Base-by-base conservation (phyloP, 176 grass and related monocot species). In the Cymbopogon citratus region DNA sequence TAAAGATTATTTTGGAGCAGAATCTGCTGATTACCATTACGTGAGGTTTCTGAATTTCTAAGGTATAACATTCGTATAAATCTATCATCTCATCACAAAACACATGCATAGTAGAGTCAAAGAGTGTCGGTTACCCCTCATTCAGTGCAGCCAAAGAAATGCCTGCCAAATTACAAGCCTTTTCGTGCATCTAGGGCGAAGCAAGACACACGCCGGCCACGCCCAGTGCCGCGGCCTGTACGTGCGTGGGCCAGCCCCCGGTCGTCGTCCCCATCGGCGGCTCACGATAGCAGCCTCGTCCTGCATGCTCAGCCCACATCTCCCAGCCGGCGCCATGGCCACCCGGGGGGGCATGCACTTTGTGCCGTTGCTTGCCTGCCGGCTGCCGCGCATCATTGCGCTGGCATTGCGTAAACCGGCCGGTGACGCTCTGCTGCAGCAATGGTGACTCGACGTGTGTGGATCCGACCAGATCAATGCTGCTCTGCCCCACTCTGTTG, bases 401-500 rank as follows among this genome's bases (percentile, higher is more conserved):
- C 43, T 33, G 57, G 28, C 43, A 9, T 73, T 48, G 70, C 70
- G 14, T 29, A 25, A 71, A 24, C 38, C 56, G 19, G 35, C 51
- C 19, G 66, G 45, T 46, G 15, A 18, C 24, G 39, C 7, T n/a
- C 39, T 33, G 12, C 40, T 31, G 62, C 18, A 35, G 21, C 29
- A 40, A 80, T 38, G 27, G 77, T 38, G 63, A 25, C 40, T 51
- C 43, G 49, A 54, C 52, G 4, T 41, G 76, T 84, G 48, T 80
- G 87, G 78, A 69, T 89, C 82, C 81, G 76, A 84, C 87, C 70
- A 10, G 82, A 80, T 34, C 71, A 54, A 76, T 7, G 56, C 24
- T 51, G 15, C 52, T 4, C 70, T 27, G 48, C 64, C 77, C 68
- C 40, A 9, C 9, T 1, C 41, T 57, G 44, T 41, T 23, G 26